These are phyloP conservation scores for Cornus florida DNA, from an alignment of 148 eudicot species.

Conservation along the genomic window DNA sequence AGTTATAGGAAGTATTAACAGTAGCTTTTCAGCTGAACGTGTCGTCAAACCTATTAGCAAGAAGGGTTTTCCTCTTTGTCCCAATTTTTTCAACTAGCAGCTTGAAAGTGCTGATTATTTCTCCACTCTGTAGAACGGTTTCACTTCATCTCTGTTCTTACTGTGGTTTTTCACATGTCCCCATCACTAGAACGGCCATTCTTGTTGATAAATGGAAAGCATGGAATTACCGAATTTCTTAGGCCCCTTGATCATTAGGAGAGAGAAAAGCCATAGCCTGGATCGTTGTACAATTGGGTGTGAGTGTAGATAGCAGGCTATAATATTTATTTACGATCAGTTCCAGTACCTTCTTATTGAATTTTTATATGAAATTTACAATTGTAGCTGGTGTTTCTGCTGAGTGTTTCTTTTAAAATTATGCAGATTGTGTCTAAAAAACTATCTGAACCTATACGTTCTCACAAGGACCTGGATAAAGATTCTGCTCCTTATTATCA, in stretches of 20 bases:
- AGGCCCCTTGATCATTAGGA: not conserved
- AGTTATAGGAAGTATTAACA: not conserved
- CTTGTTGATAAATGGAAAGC: no score
- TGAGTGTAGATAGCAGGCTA: not conserved
- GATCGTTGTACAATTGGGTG: not conserved
- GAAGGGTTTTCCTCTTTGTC: no score
- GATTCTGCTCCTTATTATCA: constrained; percentile 87
- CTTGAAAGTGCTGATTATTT: no score
- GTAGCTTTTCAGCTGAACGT: not conserved
- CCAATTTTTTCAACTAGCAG: no score
- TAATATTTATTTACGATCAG: not conserved
- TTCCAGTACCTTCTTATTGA: not conserved
- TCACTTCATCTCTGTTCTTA: no score
- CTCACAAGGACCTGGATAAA: constrained; percentile 97
- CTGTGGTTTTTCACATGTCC: no score
- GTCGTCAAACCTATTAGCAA: not conserved
- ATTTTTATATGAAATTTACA: not conserved
- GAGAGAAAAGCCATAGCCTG: not conserved
- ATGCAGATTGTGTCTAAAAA: constrained; percentile 81
- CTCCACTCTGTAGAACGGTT: no score
- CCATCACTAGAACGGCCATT: no score
- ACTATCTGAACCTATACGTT: constrained; percentile 92
- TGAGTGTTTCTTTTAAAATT: constrained; percentile 10
- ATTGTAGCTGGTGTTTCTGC: not conserved
- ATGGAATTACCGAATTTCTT: no score